Evolutionary conservation across 176 grass and related monocot species (phyloP).

Genomic region (Tillandsia leiboldiana): DNA sequence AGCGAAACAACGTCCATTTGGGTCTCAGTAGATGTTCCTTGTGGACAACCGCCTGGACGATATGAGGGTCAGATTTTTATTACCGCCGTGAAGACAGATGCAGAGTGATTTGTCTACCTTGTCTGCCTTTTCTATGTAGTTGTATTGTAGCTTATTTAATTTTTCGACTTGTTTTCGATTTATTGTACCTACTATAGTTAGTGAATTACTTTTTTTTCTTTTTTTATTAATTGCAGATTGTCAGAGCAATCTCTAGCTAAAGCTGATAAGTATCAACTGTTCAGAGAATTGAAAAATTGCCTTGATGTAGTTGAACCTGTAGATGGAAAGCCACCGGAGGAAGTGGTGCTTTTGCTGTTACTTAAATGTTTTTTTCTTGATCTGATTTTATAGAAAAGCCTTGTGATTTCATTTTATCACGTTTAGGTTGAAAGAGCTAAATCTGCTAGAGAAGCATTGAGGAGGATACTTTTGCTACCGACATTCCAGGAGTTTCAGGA

Average conservation of each 20-base stretch:
- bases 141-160: not conserved
- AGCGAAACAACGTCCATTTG: conserved; percentile 89
- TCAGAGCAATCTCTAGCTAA: conserved; percentile 43
- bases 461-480: conserved; percentile 48
- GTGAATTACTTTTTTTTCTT: conserved; percentile 14
- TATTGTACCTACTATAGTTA: not conserved
- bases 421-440: conserved; percentile 52
- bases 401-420: conserved; percentile 6
- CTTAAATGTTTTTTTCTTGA: too few relatives aligned
- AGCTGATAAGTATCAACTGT: conserved; percentile 59
- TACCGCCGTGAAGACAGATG: conserved; percentile 54
- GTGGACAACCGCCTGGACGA: conserved; percentile 65
- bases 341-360: conserved; percentile 53
- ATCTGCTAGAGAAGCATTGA: conserved; percentile 51
- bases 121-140: conserved; percentile 17
- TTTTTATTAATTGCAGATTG: conserved; percentile 33
- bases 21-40: conserved; percentile 82
- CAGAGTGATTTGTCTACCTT: conserved; percentile 48
- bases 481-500: conserved; percentile 56
- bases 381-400: too few relatives aligned
- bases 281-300: conserved; percentile 61
- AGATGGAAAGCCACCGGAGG: conserved; percentile 63
- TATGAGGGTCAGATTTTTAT: conserved; percentile 90
- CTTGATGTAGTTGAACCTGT: conserved; percentile 53
- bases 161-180: not conserved